A percentile compares a stretch with the other conserved stretches of the same genome.
These are phyloP conservation scores for Naganishia vaughanmartiniae DNA, from an alignment of 768 basidiomycete genomes.

Conservation along the genomic window DNA sequence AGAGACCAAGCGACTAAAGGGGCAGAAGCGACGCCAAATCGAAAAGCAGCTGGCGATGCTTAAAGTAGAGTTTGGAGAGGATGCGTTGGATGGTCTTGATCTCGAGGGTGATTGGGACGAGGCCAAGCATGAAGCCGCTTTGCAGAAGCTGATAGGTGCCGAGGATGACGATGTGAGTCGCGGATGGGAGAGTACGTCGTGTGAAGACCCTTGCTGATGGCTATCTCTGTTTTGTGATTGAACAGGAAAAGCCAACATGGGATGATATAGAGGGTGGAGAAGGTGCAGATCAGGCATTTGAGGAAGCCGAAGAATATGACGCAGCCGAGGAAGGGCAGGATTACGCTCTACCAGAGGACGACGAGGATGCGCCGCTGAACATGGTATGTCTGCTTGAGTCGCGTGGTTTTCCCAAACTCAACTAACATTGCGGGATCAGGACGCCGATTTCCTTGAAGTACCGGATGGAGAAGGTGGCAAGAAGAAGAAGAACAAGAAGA, in stretches of 20 bases:
- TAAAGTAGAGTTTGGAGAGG: slow-evolving; percentile 72
- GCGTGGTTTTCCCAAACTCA: neutral
- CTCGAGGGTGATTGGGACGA: slow-evolving; percentile 93
- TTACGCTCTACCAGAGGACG: slow-evolving; percentile 39
- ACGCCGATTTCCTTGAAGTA: slow-evolving; percentile 45
- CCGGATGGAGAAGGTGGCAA: slow-evolving; percentile 34
- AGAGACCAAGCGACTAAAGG: slow-evolving; percentile 67
- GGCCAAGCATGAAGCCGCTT: slow-evolving; percentile 74
- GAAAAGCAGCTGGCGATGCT: slow-evolving; percentile 74
- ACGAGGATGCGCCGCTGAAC: slow-evolving; percentile 59
- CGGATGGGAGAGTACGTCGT: neutral
- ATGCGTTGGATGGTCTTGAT: slow-evolving; percentile 55
- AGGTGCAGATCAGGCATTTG: slow-evolving; percentile 57
- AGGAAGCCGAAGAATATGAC: slow-evolving; percentile 52
- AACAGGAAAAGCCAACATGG: slow-evolving; percentile 77
- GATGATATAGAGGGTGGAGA: slow-evolving; percentile 61
- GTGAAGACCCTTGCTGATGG: neutral
- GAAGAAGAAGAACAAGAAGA: slow-evolving; percentile 43
- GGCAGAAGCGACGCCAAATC: slow-evolving; percentile 59
- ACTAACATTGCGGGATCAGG: slow-evolving; percentile 33
- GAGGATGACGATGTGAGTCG: slow-evolving; percentile 50
- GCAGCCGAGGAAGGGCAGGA: slow-evolving; percentile 55
- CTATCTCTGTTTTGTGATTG: slow-evolving; percentile 22
- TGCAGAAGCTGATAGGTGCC: slow-evolving; percentile 69
- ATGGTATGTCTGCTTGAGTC: slow-evolving; percentile 38